Base-by-base conservation (phyloP, 345 rosid genomes). In the Citrus inodora region DNA sequence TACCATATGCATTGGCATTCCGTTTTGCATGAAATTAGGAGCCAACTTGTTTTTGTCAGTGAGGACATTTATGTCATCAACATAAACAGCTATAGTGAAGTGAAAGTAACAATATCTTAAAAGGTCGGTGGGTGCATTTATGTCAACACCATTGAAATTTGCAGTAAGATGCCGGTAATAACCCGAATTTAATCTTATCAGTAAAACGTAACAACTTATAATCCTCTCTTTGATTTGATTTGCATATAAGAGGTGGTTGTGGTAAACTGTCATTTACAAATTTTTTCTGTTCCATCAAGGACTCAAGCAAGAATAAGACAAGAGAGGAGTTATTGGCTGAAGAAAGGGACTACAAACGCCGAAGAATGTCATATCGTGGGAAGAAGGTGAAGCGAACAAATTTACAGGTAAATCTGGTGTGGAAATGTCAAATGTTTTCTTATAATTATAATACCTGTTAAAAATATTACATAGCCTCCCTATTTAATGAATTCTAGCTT, bases 321-420 rank as follows among this genome's bases (percentile, higher is more conserved):
- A 90, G 81, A 85, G 94, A 94, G 87, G 95, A 96, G 79, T 82
- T 94, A 79, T 78, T 94, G 86, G 98, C 98, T 71, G 98, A 96
- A 89, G 98, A 96, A 88, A 90, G 99, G 81, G 99, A 96, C 86
- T 96, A 96, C 84, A 96, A 94, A 78, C 92, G 99, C 61, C 86
- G 98, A 72, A 89, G 99, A 81, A 90, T 90, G 94, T 92, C 99
- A 55, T 94, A 96, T 81, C 97, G 97, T 81, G 98, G 97, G 86
- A 96, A 96, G 87, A 96, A 96, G 85, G 83, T 85, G 78, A 92
- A 94, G 83, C 89, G 97, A 82, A 86, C 93, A n/a, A 82, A 88
- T 72, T 71, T 86, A 70, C 86, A 91, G 94, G 98, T 95, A 78
- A 22, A 74, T 28, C 72, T 61, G 10, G 72, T 73, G 58, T 73